Percentiles rank a stretch among this genome's conserved stretches.
These are phyloP conservation scores for Spathaspora boniae DNA, from an alignment of 805 yeast genomes.

Conservation along the genomic window DNA sequence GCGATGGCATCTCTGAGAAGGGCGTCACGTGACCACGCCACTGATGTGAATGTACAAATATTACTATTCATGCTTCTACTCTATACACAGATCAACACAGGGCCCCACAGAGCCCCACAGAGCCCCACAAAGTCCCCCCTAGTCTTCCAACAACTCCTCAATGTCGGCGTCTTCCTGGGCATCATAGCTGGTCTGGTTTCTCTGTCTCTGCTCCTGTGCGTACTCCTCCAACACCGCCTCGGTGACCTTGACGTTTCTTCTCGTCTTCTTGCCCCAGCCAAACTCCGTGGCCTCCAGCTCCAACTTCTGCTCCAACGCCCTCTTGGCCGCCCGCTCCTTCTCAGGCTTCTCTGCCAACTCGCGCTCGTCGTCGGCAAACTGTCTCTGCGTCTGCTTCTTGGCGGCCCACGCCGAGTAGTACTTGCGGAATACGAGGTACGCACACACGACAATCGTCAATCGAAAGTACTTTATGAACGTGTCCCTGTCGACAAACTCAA, in stretches of 20 bases:
- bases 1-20: constrained; percentile 10
- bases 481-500: constrained; percentile 35
- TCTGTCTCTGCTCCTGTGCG: constrained; percentile 34
- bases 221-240: constrained; percentile 51
- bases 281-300: constrained; percentile 45
- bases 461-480: constrained; percentile 45
- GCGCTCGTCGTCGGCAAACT: constrained; percentile 45
- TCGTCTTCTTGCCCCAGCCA: constrained; percentile 81
- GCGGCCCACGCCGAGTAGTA: constrained; percentile 56
- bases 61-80: too few relatives aligned
- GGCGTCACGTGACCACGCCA: constrained; percentile 2
- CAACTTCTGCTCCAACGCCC: constrained; percentile 26
- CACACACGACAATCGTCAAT: constrained; percentile 53
- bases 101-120: too few relatives aligned
- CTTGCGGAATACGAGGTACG: constrained; percentile 57
- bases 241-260: constrained; percentile 54
- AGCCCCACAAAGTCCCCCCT: constrained; percentile 8
- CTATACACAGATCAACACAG: too few relatives aligned
- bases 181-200: constrained; percentile 43
- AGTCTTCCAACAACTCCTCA: constrained; percentile 63
- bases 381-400: constrained; percentile 46
- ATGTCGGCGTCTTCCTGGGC: constrained; percentile 64
- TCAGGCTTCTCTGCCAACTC: constrained; percentile 37
- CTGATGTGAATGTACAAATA: background rate
- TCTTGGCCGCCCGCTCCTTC: constrained; percentile 31